Conservation (phyloP, 495 filamentous ascomycete genomes). For the Tuber microsphaerosporum region DNA sequence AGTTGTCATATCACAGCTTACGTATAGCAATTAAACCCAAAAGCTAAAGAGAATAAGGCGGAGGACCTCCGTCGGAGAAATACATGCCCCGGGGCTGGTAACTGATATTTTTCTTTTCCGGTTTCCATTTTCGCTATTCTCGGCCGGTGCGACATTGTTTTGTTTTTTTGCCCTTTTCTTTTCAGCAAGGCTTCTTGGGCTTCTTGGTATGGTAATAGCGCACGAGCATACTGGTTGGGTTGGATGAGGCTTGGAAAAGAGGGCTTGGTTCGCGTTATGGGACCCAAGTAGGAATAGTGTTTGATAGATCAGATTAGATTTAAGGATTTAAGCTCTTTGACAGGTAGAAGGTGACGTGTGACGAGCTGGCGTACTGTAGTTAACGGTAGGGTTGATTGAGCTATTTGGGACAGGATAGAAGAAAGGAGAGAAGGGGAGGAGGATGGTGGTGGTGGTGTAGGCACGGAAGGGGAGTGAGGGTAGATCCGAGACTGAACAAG, state of each 20-base stretch:
- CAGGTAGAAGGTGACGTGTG: not conserved
- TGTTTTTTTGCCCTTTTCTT: not conserved
- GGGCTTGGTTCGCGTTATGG: not conserved
- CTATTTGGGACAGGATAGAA: not conserved
- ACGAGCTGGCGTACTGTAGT: not conserved
- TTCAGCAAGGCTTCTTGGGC: not conserved
- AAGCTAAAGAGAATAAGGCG: not conserved
- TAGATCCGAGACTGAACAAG: not conserved
- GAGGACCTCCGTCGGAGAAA: conserved; percentile 1
- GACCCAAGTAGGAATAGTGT: not conserved
- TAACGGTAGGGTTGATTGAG: not conserved
- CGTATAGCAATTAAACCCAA: not conserved
- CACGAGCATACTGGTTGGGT: not conserved
- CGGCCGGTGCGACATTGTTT: not conserved
- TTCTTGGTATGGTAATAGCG: not conserved
- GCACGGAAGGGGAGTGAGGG: not conserved
- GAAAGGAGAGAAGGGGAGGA: not conserved
- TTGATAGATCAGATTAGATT: not conserved
- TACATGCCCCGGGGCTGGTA: not conserved
- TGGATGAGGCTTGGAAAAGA: not conserved
- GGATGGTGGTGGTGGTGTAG: not conserved
- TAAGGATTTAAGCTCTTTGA: conserved; percentile 2
- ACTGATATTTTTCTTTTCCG: not conserved
- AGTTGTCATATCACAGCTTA: conserved; percentile 1
- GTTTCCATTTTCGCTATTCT: not conserved